A percentile compares a stretch with the other conserved stretches of the same genome.
Evolutionary conservation across 441 rosid genomes (phyloP).

Genomic region (Croton laevigatus): DNA sequence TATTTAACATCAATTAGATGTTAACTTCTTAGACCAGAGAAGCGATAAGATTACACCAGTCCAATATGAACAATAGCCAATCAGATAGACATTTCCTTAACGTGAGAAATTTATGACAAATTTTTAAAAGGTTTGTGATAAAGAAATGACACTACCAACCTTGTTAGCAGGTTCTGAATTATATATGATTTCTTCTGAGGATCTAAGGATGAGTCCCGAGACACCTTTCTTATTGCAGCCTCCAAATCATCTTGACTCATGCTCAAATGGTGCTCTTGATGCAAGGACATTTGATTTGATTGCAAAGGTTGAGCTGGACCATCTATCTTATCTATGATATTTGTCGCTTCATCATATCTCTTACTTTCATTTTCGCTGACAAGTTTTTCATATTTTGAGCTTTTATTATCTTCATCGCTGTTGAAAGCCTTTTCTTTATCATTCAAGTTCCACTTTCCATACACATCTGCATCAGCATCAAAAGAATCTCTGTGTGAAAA

Average conservation of each 20-base stretch:
- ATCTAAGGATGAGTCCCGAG: slow-evolving; percentile 70
- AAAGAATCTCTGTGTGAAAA: slow-evolving; percentile 20
- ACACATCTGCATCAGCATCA: slow-evolving; percentile 23
- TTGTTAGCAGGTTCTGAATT: slow-evolving; percentile 74
- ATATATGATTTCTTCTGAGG: slow-evolving; percentile 57
- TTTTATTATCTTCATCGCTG: slow-evolving; percentile 27
- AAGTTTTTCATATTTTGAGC: slow-evolving; percentile 33
- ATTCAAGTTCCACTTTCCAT: slow-evolving; percentile 27
- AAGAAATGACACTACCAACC: slow-evolving; percentile 42
- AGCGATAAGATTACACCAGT: not conserved
- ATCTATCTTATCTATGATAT: slow-evolving; percentile 12
- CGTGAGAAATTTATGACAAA: not conserved
- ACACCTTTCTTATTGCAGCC: slow-evolving; percentile 60
- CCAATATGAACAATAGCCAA: not conserved
- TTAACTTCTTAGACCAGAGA: not conserved
- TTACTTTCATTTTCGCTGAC: slow-evolving; percentile 27
- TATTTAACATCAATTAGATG: not conserved
- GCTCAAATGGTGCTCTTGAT: slow-evolving; percentile 36
- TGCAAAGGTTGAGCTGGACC: slow-evolving; percentile 27
- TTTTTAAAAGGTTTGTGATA: not conserved
- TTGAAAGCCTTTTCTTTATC: slow-evolving; percentile 23
- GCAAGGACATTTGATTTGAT: slow-evolving; percentile 29
- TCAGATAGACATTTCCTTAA: not conserved
- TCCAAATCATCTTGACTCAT: slow-evolving; percentile 62
- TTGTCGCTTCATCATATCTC: slow-evolving; percentile 30